These are phyloP conservation scores for Candida ponderosae DNA, from an alignment of 805 yeast genomes.

Conservation along the genomic window DNA sequence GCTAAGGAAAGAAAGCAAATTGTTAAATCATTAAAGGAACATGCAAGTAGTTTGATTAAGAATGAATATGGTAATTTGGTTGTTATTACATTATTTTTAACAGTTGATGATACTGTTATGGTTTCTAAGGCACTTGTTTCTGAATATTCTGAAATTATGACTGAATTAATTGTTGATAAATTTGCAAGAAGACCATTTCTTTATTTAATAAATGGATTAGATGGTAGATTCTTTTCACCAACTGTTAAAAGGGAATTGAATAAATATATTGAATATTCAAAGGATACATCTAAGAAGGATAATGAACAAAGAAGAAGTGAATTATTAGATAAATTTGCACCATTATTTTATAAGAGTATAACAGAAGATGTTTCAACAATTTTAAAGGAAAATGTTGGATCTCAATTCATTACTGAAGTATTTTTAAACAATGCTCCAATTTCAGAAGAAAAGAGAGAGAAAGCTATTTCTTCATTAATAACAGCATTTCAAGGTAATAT, in stretches of 20 bases:
- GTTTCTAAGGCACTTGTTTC: conserved; percentile 63
- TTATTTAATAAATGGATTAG: conserved; percentile 70
- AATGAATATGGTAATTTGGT: conserved; percentile 87
- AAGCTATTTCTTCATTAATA: conserved; percentile 48
- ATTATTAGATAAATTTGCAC: conserved; percentile 55
- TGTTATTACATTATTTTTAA: conserved; percentile 67
- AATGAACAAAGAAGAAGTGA: conserved; percentile 69
- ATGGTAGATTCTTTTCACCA: conserved; percentile 79
- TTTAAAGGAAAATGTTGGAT: conserved; percentile 65
- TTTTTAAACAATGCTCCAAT: conserved; percentile 46
- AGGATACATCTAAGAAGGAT: conserved; percentile 78
- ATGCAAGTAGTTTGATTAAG: conserved; percentile 64
- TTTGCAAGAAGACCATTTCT: conserved; percentile 85
- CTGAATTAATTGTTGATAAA: conserved; percentile 56
- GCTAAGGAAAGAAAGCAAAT: conserved; percentile 89
- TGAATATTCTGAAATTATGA: conserved; percentile 46
- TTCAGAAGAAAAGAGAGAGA: conserved; percentile 31
- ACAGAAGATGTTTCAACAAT: conserved; percentile 41
- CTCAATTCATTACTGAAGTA: conserved; percentile 77
- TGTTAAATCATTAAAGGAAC: conserved; percentile 64
- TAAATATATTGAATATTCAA: conserved; percentile 52
- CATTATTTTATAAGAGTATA: conserved; percentile 52
- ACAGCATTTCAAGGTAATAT: conserved; percentile 62
- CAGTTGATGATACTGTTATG: conserved; percentile 90
- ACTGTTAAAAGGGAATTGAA: conserved; percentile 49